Base-by-base conservation (phyloP, 768 basidiomycete genomes). In the Scleroderma bovista region DNA sequence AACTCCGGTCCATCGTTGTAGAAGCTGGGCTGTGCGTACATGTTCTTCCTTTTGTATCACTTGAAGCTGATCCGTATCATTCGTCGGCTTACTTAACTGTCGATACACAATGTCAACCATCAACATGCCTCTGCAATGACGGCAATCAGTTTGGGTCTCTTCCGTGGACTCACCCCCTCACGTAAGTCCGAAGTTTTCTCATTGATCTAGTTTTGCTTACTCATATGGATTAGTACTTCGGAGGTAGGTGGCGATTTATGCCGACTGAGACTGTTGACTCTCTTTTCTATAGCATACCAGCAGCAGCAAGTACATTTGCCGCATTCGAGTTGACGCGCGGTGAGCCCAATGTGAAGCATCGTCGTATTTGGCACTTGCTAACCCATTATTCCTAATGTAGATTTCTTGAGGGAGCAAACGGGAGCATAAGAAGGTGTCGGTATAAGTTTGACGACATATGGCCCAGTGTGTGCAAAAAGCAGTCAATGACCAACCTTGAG, bases 231-330 rank as follows among this genome's bases (percentile, higher is more conserved):
- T 54, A 87, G 84, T 87, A 29, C 56, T 87, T 40, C 72, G 84
- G 76, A 86, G 81, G 83, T 81, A 12, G 22, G 41, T 40, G 24
- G 9, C 42, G 17, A n/a, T 12, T 23, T 43, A 22, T 38, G 3
- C n/a, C n/a, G n/a, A n/a, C n/a, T n/a, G n/a, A n/a, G n/a, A n/a
- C n/a, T 20, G 12, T 3, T 39, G 36, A 48, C 50, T 38, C 47
- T 26, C 42, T 16, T 52, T 15, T 52, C 31, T 45, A 43, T 55
- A 92, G 91, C 67, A 91, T 94, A 59, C 93, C 93, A 13, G 89
- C 93, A 6, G 93, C 92, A 12, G 93, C 82, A 38, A 84, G 85
- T 56, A 96, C 93, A 3, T 95, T 96, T 57, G 85, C 88, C 11
- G 87, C 88, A 0, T 96, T 87, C 60, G 93, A 96, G 65, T 60